These are phyloP conservation scores for Filobasidium floriforme DNA, from an alignment of 768 basidiomycete genomes.

Conservation along the genomic window DNA sequence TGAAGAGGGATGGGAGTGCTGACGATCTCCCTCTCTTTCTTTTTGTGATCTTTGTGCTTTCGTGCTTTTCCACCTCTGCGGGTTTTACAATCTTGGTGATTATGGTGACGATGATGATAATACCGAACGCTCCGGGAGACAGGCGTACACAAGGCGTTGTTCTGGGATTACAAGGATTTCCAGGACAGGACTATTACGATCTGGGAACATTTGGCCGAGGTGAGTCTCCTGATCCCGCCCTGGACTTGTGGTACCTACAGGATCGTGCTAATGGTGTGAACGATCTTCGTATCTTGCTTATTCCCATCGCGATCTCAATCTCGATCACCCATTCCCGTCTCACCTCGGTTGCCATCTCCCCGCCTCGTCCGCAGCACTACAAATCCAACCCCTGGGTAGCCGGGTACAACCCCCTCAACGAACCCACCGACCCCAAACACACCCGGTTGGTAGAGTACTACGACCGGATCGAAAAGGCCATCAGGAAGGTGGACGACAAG, in stretches of 20 bases:
- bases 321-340: background rate
- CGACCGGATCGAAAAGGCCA: conserved; percentile 59
- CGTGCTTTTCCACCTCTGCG: no score
- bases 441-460: conserved; percentile 61
- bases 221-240: conserved; percentile 17
- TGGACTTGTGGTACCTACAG: no score
- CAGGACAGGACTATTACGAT: conserved; percentile 71
- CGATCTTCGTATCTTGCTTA: background rate
- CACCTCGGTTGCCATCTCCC: background rate
- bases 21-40: background rate
- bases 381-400: conserved; percentile 72
- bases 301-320: background rate
- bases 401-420: conserved; percentile 79
- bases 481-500: conserved; percentile 61
- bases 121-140: no score
- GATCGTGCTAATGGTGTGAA: no score
- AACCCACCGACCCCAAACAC: conserved; percentile 67
- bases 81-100: no score
- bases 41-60: no score
- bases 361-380: conserved; percentile 59
- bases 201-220: conserved; percentile 63
- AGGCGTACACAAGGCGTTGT: conserved; percentile 34
- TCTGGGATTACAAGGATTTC: conserved; percentile 79
- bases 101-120: no score
- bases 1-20: no score